These are phyloP conservation scores for Agapanthus africanus DNA, from an alignment of 106 monocot genomes.

Conservation along the genomic window DNA sequence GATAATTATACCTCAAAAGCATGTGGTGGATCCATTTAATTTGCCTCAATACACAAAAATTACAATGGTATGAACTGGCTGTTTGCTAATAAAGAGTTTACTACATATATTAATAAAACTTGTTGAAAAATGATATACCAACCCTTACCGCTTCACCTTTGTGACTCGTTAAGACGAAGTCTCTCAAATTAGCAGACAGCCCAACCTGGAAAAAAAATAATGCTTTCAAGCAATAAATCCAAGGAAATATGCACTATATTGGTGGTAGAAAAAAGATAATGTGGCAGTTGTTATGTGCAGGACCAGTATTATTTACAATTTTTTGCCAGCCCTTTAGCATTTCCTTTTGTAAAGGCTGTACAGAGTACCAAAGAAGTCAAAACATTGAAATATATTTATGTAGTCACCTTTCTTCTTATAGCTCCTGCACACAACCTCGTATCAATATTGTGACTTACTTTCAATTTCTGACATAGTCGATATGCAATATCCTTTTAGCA, in stretches of 20 bases:
- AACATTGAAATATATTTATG: too few species aligned
- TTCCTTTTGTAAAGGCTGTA: too few species aligned
- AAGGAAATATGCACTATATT: background rate
- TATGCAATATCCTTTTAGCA: too few species aligned
- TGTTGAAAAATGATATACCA: background rate
- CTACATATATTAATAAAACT: background rate
- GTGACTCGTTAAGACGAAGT: slow-evolving; percentile 55
- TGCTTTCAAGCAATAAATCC: slow-evolving; percentile 1
- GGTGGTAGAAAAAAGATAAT: too few species aligned
- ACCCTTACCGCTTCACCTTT: slow-evolving; percentile 44
- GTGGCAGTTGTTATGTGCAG: too few species aligned
- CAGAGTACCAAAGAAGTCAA: too few species aligned
- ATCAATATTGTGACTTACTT: too few species aligned
- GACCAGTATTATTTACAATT: too few species aligned
- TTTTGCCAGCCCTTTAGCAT: too few species aligned
- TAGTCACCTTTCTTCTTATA: too few species aligned
- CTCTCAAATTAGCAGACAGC: slow-evolving; percentile 69
- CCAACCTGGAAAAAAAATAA: slow-evolving; percentile 47
- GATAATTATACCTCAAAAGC: background rate
- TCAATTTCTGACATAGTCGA: too few species aligned
- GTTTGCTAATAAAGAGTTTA: background rate
- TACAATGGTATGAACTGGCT: background rate
- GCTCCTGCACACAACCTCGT: too few species aligned
- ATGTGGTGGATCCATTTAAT: background rate
- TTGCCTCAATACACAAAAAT: background rate